Evolutionary conservation across 2,329 filamentous ascomycete genomes (phyloP), one percentile per base, ranked within the genome.

Genomic region (Immersiporthe knoxdaviesiana): DNA sequence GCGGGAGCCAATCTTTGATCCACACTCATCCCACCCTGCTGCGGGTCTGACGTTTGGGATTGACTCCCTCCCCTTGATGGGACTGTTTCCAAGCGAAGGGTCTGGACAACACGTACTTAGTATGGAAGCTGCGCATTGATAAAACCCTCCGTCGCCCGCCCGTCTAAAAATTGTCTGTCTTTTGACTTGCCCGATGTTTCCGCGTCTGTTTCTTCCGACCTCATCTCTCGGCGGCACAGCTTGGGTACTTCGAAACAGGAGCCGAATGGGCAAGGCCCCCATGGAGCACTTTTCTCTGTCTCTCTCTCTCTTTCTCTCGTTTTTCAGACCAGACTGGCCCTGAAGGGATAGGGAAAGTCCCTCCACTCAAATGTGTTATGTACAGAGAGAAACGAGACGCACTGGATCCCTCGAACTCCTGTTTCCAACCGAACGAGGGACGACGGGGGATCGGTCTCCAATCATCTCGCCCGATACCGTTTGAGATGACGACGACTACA

Each of bases 11-110:
- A 60, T 65, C 67, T 70, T 52, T 32, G 60, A 59, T 35, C 63
- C 67, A 30, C 54, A 30, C 54, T 18, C 35, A 52, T 32, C 32
- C 56, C 37, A 27, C 1, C 21, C 10, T 35, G 8, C 16, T 27
- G 63, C 50, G 69, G 69, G 67, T 66, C 69, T 68, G 63, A 60
- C 69, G 69, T 70, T 69, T 69, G 8, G 66, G 56, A 54, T 61
- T 18, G 21, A 59, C 65, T 12, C 37, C 63, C 67, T 60, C n/a
- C 62, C 66, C 67, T 60, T 54, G 58, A 66, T 44, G 56, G 52
- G 41, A 52, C 37, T 27, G 50, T 67, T 39, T 62, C 65, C 24
- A 54, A 50, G 56, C 59, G 35, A 62, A 30, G 44, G 52, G 35
- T 44, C 65, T 62, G 32, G 58, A 11, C 47, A 64, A 18, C 47